Evolutionary conservation across 1,139 yeast genomes (phyloP).

Genomic region (Scheffersomyces segobiensis): DNA sequence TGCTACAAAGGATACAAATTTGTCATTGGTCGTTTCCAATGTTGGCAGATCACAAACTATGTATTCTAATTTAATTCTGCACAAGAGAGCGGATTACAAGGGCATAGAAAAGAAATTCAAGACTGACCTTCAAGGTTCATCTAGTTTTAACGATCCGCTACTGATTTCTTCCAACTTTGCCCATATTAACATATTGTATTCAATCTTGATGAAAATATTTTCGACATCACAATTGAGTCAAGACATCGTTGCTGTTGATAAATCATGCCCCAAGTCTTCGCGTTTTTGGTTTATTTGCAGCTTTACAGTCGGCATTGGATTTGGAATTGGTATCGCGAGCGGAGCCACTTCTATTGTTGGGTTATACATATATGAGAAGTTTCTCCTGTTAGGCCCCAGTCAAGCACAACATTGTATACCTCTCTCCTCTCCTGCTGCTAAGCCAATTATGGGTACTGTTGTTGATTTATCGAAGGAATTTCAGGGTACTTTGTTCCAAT

Average conservation of each 20-base stretch:
- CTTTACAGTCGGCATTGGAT: slow-evolving; percentile 37
- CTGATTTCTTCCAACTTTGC: slow-evolving; percentile 26
- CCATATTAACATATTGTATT: slow-evolving; percentile 17
- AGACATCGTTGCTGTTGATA: slow-evolving; percentile 2
- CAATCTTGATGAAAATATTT: slow-evolving; percentile 16
- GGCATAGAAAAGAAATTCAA: slow-evolving; percentile 32
- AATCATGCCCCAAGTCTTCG: neutral
- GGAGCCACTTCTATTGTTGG: slow-evolving; percentile 21
- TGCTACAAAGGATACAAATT: slow-evolving; percentile 9
- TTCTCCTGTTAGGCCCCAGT: neutral
- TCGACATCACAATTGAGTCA: slow-evolving; percentile 3
- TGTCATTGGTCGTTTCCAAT: slow-evolving; percentile 6
- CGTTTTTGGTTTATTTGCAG: slow-evolving; percentile 28
- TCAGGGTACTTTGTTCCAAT: neutral
- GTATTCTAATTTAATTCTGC: slow-evolving; percentile 26
- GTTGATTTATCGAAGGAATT: neutral
- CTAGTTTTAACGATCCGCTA: slow-evolving; percentile 35
- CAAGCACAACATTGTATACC: neutral
- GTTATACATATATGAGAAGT: slow-evolving; percentile 8
- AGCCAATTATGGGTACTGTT: neutral
- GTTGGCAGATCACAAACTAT: slow-evolving; percentile 11
- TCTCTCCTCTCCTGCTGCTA: neutral
- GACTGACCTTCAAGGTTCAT: slow-evolving; percentile 28
- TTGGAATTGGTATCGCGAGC: slow-evolving; percentile 31
- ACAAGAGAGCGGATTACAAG: slow-evolving; percentile 30